Base-by-base conservation (phyloP, 179 eudicot genomes). In the Silene vulgaris region DNA sequence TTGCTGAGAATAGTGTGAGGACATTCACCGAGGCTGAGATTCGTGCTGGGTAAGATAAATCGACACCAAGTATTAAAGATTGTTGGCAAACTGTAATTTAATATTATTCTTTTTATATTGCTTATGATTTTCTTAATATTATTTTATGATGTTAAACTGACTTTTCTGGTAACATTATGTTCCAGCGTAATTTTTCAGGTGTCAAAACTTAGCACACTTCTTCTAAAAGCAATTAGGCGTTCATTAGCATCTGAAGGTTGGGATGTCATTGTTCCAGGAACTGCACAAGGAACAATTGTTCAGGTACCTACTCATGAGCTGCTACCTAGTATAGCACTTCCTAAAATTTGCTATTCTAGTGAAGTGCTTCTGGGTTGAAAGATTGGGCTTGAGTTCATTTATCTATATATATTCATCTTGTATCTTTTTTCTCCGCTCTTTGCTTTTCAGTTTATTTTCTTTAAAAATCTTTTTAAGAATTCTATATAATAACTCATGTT, bases 211-310 rank as follows among this genome's bases (percentile, higher is more conserved):
- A 86, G 93, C 68, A 88, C 90, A 16, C 83, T 89, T 81, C 97
- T 92, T 74, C 78, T 87, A 77, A 92, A 93, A 83, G 96, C 96
- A 60, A 89, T 87, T 56, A 87, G 97, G 82, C 86, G 69, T 50
- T 75, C 82, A 28, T 69, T 92, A 64, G 93, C 87, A 68, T 89
- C 97, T 76, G 82, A 90, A 77, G 99, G 99, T 74, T 95, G 97
- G 97, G 97, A 95, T 87, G 91, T 95, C 84, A 93, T 95, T 75
- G 97, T 95, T 76, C 94, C 97, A 3, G 99, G 99, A 76, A 77
- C 83, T 78, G 90, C 96, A 79, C 75, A 77, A 75, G 99, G 99
- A 79, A 90, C 88, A 52, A 76, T 95, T 71, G 77, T 92, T 80
- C 91, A 89, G 93, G 99, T 95, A 54, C 13, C 52, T 23, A 60